These are phyloP conservation scores for Marasmius tenuissimus DNA, from an alignment of 1,284 basidiomycete species.

Conservation along the genomic window DNA sequence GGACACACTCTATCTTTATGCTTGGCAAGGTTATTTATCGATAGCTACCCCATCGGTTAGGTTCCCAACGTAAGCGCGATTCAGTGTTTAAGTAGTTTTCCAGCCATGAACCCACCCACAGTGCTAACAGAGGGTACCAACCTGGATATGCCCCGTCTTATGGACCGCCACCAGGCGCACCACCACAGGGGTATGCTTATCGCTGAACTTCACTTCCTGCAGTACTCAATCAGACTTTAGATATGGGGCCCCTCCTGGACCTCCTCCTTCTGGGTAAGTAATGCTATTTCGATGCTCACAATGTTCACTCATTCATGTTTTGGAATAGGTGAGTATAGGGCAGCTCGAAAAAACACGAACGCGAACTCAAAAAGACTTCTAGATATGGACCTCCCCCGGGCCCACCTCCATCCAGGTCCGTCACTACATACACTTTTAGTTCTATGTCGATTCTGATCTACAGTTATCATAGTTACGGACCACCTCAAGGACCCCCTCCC, in stretches of 20 bases:
- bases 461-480: slow-evolving; percentile 10
- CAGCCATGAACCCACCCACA: background rate
- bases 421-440: background rate
- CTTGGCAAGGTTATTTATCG: background rate
- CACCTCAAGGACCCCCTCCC: slow-evolving; percentile 24
- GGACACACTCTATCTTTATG: background rate
- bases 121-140: background rate
- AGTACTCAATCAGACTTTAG: background rate
- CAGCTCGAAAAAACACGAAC: background rate
- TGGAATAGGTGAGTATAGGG: background rate
- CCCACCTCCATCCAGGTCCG: slow-evolving; percentile 20
- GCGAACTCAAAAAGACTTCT: background rate
- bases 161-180: slow-evolving; percentile 19
- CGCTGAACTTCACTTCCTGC: no score
- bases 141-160: slow-evolving; percentile 34
- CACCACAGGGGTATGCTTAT: slow-evolving; percentile 1
- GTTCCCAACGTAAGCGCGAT: background rate
- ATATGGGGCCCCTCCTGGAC: background rate
- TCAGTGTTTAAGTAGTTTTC: background rate
- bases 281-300: background rate
- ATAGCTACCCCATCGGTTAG: background rate
- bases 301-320: background rate
- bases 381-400: slow-evolving; percentile 21
- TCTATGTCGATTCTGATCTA: background rate
- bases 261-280: background rate